Evolutionary conservation across 805 yeast species (phyloP).

Genomic region (Limtongia smithiae): DNA sequence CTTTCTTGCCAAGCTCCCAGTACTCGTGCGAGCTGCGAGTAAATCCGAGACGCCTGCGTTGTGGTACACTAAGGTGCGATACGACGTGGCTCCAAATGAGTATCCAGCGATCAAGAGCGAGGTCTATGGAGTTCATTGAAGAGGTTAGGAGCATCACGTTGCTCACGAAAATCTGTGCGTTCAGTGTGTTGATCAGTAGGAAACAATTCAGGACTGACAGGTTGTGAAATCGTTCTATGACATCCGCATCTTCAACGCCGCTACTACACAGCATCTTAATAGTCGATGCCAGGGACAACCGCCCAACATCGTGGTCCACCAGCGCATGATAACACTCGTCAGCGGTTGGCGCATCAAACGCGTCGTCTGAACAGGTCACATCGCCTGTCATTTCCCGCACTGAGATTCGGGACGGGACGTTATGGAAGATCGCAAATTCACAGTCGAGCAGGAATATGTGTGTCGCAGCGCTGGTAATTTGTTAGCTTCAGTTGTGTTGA

Average conservation of each 20-base stretch:
- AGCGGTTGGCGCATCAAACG: slow-evolving; percentile 8
- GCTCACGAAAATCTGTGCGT: slow-evolving; percentile 1
- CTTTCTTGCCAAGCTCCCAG: slow-evolving; percentile 1
- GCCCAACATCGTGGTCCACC: neutral
- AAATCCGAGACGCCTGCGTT: neutral
- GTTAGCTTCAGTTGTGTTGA: too few relatives aligned
- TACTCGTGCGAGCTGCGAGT: slow-evolving; percentile 2
- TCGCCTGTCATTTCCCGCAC: slow-evolving; percentile 7
- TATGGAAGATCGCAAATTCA: slow-evolving; percentile 12
- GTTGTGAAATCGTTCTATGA: neutral
- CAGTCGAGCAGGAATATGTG: slow-evolving; percentile 3
- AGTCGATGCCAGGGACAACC: slow-evolving; percentile 2
- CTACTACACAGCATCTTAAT: neutral
- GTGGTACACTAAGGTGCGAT: neutral
- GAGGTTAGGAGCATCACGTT: neutral
- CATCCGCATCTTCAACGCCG: neutral
- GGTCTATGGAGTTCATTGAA: neutral
- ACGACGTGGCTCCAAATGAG: neutral
- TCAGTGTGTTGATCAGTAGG: neutral
- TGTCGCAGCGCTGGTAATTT: neutral
- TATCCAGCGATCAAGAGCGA: slow-evolving; percentile 7
- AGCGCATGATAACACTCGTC: neutral
- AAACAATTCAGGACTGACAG: slow-evolving; percentile 2
- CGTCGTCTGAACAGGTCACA: slow-evolving; percentile 6
- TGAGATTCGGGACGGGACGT: slow-evolving; percentile 4